phyloP scores from a whole-genome alignment of 805 yeast species.

The Jamesozyma lodderae region DNA sequence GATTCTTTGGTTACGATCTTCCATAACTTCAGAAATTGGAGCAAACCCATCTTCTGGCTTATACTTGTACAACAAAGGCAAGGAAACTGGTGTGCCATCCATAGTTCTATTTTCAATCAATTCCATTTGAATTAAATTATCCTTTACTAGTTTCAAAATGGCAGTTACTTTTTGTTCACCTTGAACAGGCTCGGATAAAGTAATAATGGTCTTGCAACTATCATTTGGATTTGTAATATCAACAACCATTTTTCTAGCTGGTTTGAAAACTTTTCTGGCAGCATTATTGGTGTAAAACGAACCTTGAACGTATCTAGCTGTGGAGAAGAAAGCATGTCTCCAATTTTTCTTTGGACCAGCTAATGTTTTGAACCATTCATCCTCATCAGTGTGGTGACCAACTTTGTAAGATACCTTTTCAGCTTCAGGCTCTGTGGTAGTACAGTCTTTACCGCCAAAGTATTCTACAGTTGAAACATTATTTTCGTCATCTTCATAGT shows the following conservation, averaged over 20 bases:
- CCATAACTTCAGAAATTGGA: slow-evolving; percentile 85
- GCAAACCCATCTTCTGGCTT: slow-evolving; percentile 87
- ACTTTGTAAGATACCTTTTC: slow-evolving; percentile 34
- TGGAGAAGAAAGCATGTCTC: slow-evolving; percentile 83
- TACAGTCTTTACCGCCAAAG: slow-evolving; percentile 61
- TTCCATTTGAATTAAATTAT: slow-evolving; percentile 52
- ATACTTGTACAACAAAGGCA: slow-evolving; percentile 71
- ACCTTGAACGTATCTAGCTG: slow-evolving; percentile 79
- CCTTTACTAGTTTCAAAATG: slow-evolving; percentile 43
- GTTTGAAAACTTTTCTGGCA: slow-evolving; percentile 69
- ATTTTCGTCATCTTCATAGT: slow-evolving; percentile 60
- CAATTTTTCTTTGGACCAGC: slow-evolving; percentile 76
- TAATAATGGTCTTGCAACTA: slow-evolving; percentile 48
- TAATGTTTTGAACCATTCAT: slow-evolving; percentile 67
- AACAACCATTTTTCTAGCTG: slow-evolving; percentile 52
- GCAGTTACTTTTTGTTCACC: slow-evolving; percentile 64
- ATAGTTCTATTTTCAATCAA: slow-evolving; percentile 85
- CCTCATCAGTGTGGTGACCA: slow-evolving; percentile 29
- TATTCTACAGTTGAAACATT: slow-evolving; percentile 83
- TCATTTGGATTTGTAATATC: slow-evolving; percentile 48
- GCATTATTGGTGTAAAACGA: slow-evolving; percentile 73
- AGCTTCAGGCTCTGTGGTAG: slow-evolving; percentile 30
- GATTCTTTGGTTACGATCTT: slow-evolving; percentile 84
- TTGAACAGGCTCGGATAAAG: slow-evolving; percentile 61
- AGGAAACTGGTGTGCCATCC: slow-evolving; percentile 61